Percentiles rank a stretch among this genome's conserved stretches.
These are phyloP conservation scores for Daucus carota DNA, from an alignment of 129 eudicot genomes.

Conservation along the genomic window DNA sequence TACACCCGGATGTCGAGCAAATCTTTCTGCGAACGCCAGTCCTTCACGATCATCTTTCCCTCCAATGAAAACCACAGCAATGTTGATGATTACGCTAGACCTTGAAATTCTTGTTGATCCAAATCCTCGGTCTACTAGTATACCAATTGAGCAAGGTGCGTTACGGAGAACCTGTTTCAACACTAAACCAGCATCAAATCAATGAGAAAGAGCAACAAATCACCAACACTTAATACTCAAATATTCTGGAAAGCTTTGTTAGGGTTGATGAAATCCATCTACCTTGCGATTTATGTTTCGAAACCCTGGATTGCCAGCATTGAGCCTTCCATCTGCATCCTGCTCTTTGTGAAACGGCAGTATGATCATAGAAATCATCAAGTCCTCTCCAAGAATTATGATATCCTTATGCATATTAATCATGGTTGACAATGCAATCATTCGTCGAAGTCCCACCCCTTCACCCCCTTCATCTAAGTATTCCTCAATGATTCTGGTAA, in stretches of 20 bases:
- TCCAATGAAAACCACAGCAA: constrained; percentile 71
- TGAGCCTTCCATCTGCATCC: constrained; percentile 37
- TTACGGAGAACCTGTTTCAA: constrained; percentile 50
- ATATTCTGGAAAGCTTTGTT: neutral
- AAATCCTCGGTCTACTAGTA: constrained; percentile 85
- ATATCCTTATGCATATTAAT: constrained; percentile 66
- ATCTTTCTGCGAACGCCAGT: constrained; percentile 65
- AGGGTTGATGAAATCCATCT: neutral
- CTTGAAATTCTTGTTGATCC: constrained; percentile 45
- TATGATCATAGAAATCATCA: constrained; percentile 44
- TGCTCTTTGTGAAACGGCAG: constrained; percentile 74
- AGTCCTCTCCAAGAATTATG: constrained; percentile 63
- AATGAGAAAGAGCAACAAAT: constrained; percentile 1
- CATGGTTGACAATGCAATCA: constrained; percentile 58
- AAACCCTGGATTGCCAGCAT: constrained; percentile 44
- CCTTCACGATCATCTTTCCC: constrained; percentile 94
- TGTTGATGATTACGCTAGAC: constrained; percentile 31
- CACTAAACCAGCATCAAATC: constrained; percentile 1
- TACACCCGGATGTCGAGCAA: constrained; percentile 79
- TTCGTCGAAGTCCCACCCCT: constrained; percentile 43
- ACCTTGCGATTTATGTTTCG: constrained; percentile 82
- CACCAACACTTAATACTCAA: neutral
- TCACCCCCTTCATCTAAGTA: constrained; percentile 43
- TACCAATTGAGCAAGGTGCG: constrained; percentile 83
- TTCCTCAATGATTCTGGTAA: constrained; percentile 24